A percentile compares a stretch with the other conserved stretches of the same genome.
Conservation (phyloP, 2,329 filamentous ascomycete species). For the Fusarium fracticaudum region DNA sequence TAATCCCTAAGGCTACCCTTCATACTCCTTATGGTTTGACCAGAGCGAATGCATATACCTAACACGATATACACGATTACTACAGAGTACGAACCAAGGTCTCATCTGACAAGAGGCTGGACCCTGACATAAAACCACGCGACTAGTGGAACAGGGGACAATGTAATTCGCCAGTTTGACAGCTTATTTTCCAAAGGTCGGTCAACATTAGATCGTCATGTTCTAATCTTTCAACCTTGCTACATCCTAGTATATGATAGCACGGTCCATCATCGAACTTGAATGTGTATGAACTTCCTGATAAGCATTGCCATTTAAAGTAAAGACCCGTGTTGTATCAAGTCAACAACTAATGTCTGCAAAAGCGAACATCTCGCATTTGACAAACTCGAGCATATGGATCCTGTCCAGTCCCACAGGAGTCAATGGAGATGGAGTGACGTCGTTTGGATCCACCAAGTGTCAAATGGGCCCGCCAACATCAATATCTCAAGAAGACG, state of each 20-base stretch:
- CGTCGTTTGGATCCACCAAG: conserved; percentile 33
- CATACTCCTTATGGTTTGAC: not conserved
- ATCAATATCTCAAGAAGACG: conserved; percentile 22
- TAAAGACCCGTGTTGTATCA: not conserved
- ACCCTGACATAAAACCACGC: not conserved
- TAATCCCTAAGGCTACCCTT: not conserved
- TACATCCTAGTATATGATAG: conserved; percentile 8
- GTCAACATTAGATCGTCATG: conserved; percentile 33
- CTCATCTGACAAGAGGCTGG: conserved; percentile 3
- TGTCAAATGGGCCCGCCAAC: conserved; percentile 24
- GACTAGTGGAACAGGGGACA: conserved; percentile 15
- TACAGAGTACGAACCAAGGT: not conserved
- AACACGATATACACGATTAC: not conserved
- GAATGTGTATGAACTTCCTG: not conserved
- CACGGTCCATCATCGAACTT: not conserved
- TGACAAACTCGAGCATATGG: not conserved
- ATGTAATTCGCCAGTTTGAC: not conserved
- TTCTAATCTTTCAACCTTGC: conserved; percentile 17
- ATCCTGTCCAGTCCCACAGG: not conserved
- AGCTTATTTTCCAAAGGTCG: conserved; percentile 17
- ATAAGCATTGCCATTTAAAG: not conserved
- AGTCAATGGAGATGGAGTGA: conserved; percentile 21
- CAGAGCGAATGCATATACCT: not conserved
- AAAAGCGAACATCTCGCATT: not conserved
- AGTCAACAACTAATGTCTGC: not conserved